Evolutionary conservation across 2,329 filamentous ascomycete genomes (phyloP), one percentile per base, ranked within the genome.

Genomic region (Xylariaceae sp.): DNA sequence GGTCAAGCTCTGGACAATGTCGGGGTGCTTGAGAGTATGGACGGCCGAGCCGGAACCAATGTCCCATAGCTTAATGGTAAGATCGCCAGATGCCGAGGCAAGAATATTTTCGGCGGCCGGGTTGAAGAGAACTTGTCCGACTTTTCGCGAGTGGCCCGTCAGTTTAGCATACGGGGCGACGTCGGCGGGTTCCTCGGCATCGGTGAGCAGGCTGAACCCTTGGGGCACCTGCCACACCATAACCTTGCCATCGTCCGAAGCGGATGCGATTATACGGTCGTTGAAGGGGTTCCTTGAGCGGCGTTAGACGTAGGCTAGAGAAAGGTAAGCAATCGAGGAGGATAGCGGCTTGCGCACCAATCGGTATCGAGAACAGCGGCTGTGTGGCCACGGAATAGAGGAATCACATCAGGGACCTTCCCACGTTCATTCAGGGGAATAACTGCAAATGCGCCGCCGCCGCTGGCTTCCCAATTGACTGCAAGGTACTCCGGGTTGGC

Each of bases 51-150:
- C 89, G 30, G 89, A 85, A 69, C 85, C 81, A 60, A 97, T 80
- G 74, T 99, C 94, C 94, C 94, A 99, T 49, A 99, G 76, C 78
- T 96, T 97, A 74, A 97, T 83, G 15, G 87, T 91, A 73, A 91
- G 92, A 73, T 99, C 94, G 67, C 92, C 94, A 13, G 94, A 97
- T 36, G 92, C 88, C 29, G 92, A 96, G 50, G 94, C 92, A 47
- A 99, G 87, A 63, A 99, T 87, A 72, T 95, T 95, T 70, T 96
- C 91, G 66, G 94, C 94, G 40, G 92, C 85, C 48, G 94, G 92
- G 76, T 99, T 97, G 81, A 97, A 99, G 51, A 96, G 83, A 62
- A 99, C 92, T 72, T 99, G 94, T 57, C 94, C 94, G 60, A 99
- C 90, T 75, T 99, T 99, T 74, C 92, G 88, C 63, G 91, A 86